A percentile compares a stretch with the other conserved stretches of the same genome.
Evolutionary conservation across 441 rosid species (phyloP).

Genomic region (Brassica balearica): DNA sequence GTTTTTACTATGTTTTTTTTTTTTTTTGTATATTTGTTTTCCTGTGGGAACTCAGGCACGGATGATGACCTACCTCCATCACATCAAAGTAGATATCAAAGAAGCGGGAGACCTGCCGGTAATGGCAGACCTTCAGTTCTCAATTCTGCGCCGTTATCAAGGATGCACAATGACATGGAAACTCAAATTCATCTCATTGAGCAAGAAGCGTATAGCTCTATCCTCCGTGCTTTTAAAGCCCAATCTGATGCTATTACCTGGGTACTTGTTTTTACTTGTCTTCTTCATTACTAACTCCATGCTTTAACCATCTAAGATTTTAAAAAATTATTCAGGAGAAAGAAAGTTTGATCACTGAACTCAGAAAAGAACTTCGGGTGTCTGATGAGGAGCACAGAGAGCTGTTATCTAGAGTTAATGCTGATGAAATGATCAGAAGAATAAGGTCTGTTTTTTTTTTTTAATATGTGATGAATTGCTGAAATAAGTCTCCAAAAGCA

Average conservation of each 20-base stretch:
- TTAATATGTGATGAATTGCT: conserved; percentile 23
- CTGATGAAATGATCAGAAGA: conserved; percentile 83
- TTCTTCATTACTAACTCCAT: conserved; percentile 18
- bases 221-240: conserved; percentile 97
- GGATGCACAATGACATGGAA: conserved; percentile 92
- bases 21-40: conserved; percentile 18
- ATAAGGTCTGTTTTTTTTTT: conserved; percentile 67
- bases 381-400: conserved; percentile 98
- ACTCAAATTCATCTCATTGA: conserved; percentile 93
- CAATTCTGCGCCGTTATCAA: conserved; percentile 67
- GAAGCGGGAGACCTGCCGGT: conserved; percentile 73
- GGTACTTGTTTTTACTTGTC: conserved; percentile 55
- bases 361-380: conserved; percentile 94
- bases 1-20: conserved; percentile 6
- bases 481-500: conserved; percentile 10
- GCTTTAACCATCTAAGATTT: conserved; percentile 12
- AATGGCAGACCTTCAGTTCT: conserved; percentile 82
- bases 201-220: conserved; percentile 92
- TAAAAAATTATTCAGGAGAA: conserved; percentile 64
- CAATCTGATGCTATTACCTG: conserved; percentile 98
- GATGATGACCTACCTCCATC: conserved; percentile 97
- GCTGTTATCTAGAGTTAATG: conserved; percentile 83
- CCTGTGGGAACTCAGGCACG: conserved; percentile 70
- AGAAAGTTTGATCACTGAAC: conserved; percentile 95
- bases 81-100: conserved; percentile 70